Conservation (phyloP, 2,329 filamentous ascomycete genomes). For the Aspergillus sp. region DNA sequence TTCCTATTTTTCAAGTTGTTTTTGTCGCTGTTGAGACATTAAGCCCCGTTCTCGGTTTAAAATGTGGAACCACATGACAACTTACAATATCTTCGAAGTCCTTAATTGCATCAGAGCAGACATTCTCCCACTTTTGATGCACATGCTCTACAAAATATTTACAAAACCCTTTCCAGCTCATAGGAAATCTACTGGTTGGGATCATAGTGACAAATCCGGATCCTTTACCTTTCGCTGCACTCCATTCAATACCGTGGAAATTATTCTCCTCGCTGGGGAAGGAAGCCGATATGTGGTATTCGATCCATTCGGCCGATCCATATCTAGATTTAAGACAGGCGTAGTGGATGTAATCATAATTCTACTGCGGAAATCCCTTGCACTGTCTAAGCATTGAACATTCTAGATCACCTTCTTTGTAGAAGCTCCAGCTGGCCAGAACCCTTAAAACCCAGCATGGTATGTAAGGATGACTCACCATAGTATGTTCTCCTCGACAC, state of each 20-base stretch:
- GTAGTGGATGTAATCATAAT: too few relatives aligned
- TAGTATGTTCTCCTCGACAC: too few relatives aligned
- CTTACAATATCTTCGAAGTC: not conserved
- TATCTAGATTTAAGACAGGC: too few relatives aligned
- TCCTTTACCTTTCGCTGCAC: not conserved
- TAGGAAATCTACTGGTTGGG: not conserved
- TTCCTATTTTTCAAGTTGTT: not conserved
- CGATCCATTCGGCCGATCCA: too few relatives aligned
- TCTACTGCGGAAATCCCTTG: too few relatives aligned
- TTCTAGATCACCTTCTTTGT: too few relatives aligned
- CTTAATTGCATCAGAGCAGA: not conserved
- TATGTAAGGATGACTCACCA: too few relatives aligned
- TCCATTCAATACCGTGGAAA: not conserved
- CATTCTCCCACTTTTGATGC: not conserved
- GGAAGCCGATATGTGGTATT: not conserved
- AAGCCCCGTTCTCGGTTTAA: not conserved
- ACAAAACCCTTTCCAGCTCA: not conserved
- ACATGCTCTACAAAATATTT: not conserved
- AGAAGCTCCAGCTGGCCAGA: too few relatives aligned
- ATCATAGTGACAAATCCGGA: not conserved
- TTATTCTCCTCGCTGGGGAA: not conserved
- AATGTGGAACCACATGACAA: not conserved
- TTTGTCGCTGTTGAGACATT: not conserved
- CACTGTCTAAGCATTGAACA: too few relatives aligned
- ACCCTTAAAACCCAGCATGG: too few relatives aligned